Evolutionary conservation across 108 stramenopile genomes (phyloP), one percentile per base, ranked within the genome.

Genomic region (Bacterosira constricta): DNA sequence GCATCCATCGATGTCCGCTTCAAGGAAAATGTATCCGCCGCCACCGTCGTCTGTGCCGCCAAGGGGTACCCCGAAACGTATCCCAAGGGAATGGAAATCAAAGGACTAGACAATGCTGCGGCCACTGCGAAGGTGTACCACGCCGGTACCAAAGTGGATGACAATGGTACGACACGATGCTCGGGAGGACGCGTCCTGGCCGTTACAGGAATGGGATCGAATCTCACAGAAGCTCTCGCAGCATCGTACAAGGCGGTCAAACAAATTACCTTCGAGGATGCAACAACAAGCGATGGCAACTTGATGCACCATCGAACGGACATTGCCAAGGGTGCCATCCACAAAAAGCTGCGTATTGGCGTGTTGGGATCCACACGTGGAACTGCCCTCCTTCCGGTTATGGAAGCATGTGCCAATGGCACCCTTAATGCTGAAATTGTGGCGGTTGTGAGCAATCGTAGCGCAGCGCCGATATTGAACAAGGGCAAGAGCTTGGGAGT

Each of bases 181-280:
- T 84, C 88, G 3, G 99, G 99, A 45, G 99, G 99, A 4, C 85
- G 99, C 5, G 99, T 99, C 21, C 81, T 99, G 5, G 96, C 99
- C 31, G 96, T 98, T 7, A 98, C 97, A 13, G 97, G 96, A 27
- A 67, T 86, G 51, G 97, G 96, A 26, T 57, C 84, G 18, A 81
- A 75, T 53, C 86, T 99, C 31, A 80, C 94, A 42, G 74, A 80
- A 47, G 96, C 99, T 7, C 77, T 98, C 21, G 76, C 81, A 10
- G 53, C 75, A 36, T 93, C 97, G 4, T 99, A 99, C 88, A 82
- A 84, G 54, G 94, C 90, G 17, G 87, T 93, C 21, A 64, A 81
- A 26, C 69, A 79, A 13, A 49, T 95, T 55, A 77, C 79, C 30
- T 92, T 92, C 65, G 71, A 88, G 13, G 86, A 79, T 52, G 62